A percentile compares a stretch with the other conserved stretches of the same genome.
Evolutionary conservation across 1,139 yeast species (phyloP).

Genomic region (Kodamaea plutei): DNA sequence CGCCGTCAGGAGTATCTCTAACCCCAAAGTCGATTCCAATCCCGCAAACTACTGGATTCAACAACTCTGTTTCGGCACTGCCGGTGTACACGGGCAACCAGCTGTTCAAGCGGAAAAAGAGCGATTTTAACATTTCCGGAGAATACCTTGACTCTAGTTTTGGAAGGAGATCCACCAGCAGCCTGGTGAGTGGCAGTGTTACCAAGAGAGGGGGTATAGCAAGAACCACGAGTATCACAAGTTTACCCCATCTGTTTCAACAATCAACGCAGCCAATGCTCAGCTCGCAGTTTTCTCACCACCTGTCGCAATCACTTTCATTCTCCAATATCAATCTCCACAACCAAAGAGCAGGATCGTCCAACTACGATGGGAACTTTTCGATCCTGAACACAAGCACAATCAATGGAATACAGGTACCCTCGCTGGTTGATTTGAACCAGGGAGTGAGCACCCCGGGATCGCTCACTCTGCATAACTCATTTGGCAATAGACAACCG

Average conservation of each 20-base stretch:
- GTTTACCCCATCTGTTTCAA: too few species aligned
- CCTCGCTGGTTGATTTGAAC: conserved; percentile 9
- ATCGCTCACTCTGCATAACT: conserved; percentile 15
- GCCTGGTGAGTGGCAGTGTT: conserved; percentile 10
- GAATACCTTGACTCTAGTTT: conserved; percentile 14
- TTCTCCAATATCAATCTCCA: conserved; percentile 26
- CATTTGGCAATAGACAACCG: too few species aligned
- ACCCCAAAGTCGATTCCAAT: conserved; percentile 25
- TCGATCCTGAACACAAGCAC: too few species aligned
- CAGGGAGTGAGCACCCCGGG: conserved; percentile 22
- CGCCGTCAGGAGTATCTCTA: conserved; percentile 10
- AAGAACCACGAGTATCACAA: conserved; percentile 5
- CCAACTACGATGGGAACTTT: too few species aligned
- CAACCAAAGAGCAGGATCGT: conserved; percentile 27
- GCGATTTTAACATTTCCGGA: conserved; percentile 27
- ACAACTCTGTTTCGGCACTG: conserved; percentile 3
- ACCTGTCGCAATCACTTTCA: conserved; percentile 21
- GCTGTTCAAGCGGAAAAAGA: conserved; percentile 42
- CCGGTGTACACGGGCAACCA: conserved; percentile 17
- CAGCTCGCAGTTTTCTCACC: too few species aligned
- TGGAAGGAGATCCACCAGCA: conserved; percentile 13
- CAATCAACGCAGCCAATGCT: too few species aligned
- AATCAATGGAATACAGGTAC: too few species aligned
- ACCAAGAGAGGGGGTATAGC: conserved; percentile 6
- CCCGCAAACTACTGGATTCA: conserved; percentile 10